phyloP scores from a whole-genome alignment of 345 rosid genomes.

The Diplotaxis tenuifolia region DNA sequence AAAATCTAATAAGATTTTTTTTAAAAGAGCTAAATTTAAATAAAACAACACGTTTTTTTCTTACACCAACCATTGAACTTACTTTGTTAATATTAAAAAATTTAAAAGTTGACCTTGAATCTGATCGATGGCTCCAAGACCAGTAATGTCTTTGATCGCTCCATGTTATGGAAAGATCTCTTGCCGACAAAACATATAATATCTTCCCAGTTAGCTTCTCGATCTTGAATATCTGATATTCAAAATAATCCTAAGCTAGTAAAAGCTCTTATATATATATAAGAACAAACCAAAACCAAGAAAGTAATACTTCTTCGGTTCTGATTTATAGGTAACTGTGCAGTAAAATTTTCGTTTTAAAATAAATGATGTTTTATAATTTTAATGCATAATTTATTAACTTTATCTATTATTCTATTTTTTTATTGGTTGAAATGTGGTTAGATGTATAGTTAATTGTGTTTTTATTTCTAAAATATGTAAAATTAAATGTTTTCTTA shows the following conservation, averaged over 20 bases:
- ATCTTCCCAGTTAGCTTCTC: constrained; percentile 61
- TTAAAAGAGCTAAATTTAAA: not conserved
- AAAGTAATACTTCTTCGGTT: too few species aligned
- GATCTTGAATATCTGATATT: constrained; percentile 51
- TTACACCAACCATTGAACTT: not conserved
- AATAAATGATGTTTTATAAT: too few species aligned
- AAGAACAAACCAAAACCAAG: not conserved
- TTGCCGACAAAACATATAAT: constrained; percentile 56
- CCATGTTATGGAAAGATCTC: constrained; percentile 68
- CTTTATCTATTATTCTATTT: too few species aligned
- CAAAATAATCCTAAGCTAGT: not conserved
- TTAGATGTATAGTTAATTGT: too few species aligned
- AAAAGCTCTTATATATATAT: not conserved
- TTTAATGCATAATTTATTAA: too few species aligned
- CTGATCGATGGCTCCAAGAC: constrained; percentile 53
- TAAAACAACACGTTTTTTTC: too few species aligned
- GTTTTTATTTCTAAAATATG: too few species aligned
- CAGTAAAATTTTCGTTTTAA: too few species aligned
- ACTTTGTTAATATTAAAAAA: not conserved
- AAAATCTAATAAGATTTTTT: constrained; percentile 38
- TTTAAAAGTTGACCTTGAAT: constrained; percentile 49
- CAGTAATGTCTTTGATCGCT: constrained; percentile 55
- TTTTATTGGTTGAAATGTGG: too few species aligned
- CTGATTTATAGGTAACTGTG: too few species aligned
- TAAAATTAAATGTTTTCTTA: too few species aligned